Conservation (phyloP, 192 early-diverging fungal species). For the Coemansia sp. region DNA sequence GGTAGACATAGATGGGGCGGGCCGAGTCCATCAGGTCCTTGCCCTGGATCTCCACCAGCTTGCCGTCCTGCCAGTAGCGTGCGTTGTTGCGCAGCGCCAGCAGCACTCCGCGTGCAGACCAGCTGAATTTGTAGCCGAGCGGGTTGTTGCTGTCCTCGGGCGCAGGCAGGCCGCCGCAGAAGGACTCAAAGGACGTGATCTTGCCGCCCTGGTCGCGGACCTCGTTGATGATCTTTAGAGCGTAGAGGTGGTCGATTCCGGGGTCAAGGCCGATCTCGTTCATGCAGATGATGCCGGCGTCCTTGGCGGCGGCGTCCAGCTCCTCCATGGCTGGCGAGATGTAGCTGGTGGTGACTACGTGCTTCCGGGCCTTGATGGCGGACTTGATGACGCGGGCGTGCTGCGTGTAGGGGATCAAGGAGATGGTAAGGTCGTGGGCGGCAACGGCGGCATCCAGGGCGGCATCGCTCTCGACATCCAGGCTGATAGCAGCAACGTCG, state of each 20-base stretch:
- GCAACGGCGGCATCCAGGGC: slow-evolving; percentile 75
- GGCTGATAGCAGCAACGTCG: slow-evolving; percentile 63
- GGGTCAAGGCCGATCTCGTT: slow-evolving; percentile 99
- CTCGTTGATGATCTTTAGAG: slow-evolving; percentile 89
- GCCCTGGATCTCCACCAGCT: slow-evolving; percentile 83
- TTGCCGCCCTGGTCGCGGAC: slow-evolving; percentile 82
- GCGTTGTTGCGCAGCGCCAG: slow-evolving; percentile 95
- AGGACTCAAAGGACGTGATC: slow-evolving; percentile 89
- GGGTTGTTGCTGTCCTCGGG: slow-evolving; percentile 98
- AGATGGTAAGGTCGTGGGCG: slow-evolving; percentile 91
- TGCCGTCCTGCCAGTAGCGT: slow-evolving; percentile 87
- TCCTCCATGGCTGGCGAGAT: slow-evolving; percentile 94
- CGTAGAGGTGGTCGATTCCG: slow-evolving; percentile 96
- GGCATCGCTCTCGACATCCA: slow-evolving; percentile 81
- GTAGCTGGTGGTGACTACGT: slow-evolving; percentile 97
- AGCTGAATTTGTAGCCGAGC: slow-evolving; percentile 99
- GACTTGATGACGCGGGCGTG: slow-evolving; percentile 90
- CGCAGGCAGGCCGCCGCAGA: slow-evolving; percentile 98
- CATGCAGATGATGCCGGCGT: slow-evolving; percentile 87
- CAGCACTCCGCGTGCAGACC: slow-evolving; percentile 98
- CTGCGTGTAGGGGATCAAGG: slow-evolving; percentile 88
- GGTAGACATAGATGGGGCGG: slow-evolving; percentile 92
- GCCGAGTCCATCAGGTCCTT: slow-evolving; percentile 90
- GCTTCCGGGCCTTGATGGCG: slow-evolving; percentile 88
- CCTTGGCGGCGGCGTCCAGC: slow-evolving; percentile 82